A percentile compares a stretch with the other conserved stretches of the same genome.
Evolutionary conservation across 106 monocot species (phyloP).

Genomic region (Dioscorea dumetorum): DNA sequence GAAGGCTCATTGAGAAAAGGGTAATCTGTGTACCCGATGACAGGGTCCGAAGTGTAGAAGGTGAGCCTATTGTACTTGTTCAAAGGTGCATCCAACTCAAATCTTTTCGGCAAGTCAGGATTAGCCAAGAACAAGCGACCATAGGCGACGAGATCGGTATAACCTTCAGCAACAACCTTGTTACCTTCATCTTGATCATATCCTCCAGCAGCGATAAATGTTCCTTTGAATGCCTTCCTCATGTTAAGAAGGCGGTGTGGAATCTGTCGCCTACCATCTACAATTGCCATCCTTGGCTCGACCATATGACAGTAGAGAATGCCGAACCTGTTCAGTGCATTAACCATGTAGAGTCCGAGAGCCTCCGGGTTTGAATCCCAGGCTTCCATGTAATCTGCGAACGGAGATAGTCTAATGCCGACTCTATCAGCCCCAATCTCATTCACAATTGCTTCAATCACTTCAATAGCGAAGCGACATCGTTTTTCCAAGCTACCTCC

Average conservation of each 20-base stretch:
- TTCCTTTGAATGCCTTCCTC: constrained; percentile 20
- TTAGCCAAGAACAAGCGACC: constrained; percentile 32
- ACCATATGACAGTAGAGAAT: constrained; percentile 26
- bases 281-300: constrained; percentile 25
- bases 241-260: constrained; percentile 11
- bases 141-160: constrained; percentile 23
- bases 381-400: constrained; percentile 8
- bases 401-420: constrained; percentile 26
- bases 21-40: constrained; percentile 34
- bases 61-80: constrained; percentile 22
- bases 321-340: constrained; percentile 14
- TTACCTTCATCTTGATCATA: constrained; percentile 37
- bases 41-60: constrained; percentile 17
- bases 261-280: constrained; percentile 4
- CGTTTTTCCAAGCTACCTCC: constrained; percentile 25
- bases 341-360: constrained; percentile 15
- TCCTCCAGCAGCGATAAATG: constrained; percentile 25
- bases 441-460: constrained; percentile 12
- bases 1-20: constrained; percentile 18
- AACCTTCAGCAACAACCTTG: constrained; percentile 10
- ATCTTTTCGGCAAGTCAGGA: constrained; percentile 21
- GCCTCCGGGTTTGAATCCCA: constrained; percentile 21
- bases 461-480: constrained; percentile 22
- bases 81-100: constrained; percentile 17
- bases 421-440: constrained; percentile 24